A percentile compares a stretch with the other conserved stretches of the same genome.
Evolutionary conservation across 257 asterid species (phyloP).

Genomic region (Fraxinus pennsylvanica): DNA sequence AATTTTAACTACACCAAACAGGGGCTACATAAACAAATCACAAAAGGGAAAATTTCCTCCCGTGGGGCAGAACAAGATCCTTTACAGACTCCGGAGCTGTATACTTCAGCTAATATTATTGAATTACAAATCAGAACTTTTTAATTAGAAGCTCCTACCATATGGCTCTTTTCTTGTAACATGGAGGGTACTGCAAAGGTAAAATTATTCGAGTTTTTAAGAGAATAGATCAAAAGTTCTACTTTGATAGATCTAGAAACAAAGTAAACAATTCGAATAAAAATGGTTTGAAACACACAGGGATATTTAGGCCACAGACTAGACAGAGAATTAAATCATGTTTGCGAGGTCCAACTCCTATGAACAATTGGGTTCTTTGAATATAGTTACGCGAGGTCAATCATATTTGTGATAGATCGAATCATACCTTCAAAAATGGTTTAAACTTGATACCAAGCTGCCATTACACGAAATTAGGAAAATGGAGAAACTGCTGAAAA

Average conservation of each 20-base stretch:
- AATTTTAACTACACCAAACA: too few species aligned
- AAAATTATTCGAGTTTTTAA: constrained; percentile 4
- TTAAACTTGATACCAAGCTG: constrained; percentile 86
- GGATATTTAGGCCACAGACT: neutral
- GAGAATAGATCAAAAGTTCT: constrained; percentile 1
- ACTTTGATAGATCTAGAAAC: constrained; percentile 1
- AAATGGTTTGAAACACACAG: neutral
- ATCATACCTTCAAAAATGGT: constrained; percentile 79
- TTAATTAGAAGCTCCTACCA: too few species aligned
- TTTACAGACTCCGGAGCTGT: neutral
- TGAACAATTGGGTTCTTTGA: neutral
- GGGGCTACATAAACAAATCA: too few species aligned
- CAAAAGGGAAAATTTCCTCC: too few species aligned
- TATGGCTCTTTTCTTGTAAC: constrained; percentile 42
- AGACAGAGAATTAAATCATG: neutral
- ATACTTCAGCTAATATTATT: neutral
- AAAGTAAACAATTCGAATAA: too few species aligned
- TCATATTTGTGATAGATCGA: neutral
- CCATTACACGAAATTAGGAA: constrained; percentile 38
- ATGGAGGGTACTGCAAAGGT: constrained; percentile 80
- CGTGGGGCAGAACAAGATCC: neutral
- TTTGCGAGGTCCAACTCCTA: neutral
- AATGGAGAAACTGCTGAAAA: constrained; percentile 13
- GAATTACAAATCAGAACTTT: too few species aligned
- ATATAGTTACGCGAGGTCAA: neutral